Evolutionary conservation across 2,329 filamentous ascomycete species (phyloP), one percentile per base, ranked within the genome.

Genomic region (Amauroascus niger): DNA sequence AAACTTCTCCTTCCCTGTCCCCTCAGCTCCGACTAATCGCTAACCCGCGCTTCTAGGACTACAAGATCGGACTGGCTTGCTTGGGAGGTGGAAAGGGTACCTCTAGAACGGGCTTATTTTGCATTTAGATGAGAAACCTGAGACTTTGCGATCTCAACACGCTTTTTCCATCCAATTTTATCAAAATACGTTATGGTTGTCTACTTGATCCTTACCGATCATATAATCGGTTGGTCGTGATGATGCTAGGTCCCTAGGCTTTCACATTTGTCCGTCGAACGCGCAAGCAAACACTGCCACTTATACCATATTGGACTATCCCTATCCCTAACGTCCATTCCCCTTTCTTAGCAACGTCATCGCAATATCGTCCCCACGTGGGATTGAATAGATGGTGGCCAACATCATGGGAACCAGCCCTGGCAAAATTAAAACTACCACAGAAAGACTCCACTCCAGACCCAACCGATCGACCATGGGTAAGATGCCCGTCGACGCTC

Each of bases 11-110:
- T 24, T 47, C 3, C 16, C 28, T 4, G 24, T 30, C 5, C 52
- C 32, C 37, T 43, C 30, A 20, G 24, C 47, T n/a, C 39, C n/a
- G n/a, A n/a, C n/a, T n/a, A n/a, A 28, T 44, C 52, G 52, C 61
- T 69, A 57, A 69, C 58, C 16, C 26, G 5, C 16, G 20, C 28
- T n/a, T 24, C 30, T 53, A 93, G 87, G 63, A 98, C 93, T 52
- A 97, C 93, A 56, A 83, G 88, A 67, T 95, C 89, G 60, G 93
- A 98, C 70, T 98, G 93, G 93, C 75, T 98, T 63, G 91, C 91
- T 54, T 98, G 93, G 93, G 93, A 98, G 69, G 77, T 78, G 16
- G 82, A 86, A 67, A 79, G 87, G 65, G 77, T 82, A 59, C 79
- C 84, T 14, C 62, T 86, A 58, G 86, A 90, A 66, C 72, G 76